phyloP scores from a whole-genome alignment of 805 yeast genomes.

The Barnettozyma vustinii region DNA sequence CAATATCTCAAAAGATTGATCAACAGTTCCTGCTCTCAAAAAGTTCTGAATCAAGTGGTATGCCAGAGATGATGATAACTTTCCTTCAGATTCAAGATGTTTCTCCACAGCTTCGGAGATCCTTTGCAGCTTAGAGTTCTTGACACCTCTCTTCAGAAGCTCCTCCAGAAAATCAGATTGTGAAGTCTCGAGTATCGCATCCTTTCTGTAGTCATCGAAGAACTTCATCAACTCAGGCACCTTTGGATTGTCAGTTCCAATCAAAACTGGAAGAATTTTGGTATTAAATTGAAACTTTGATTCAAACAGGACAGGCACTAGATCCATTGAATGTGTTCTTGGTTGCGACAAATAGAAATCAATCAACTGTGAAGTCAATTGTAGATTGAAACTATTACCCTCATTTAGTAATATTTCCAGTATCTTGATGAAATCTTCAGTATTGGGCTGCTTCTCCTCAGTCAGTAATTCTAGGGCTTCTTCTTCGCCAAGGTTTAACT shows the following conservation, averaged over 20 bases:
- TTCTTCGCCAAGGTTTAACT: slow-evolving; percentile 18
- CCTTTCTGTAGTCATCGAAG: slow-evolving; percentile 15
- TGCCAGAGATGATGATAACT: slow-evolving; percentile 21
- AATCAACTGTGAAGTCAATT: slow-evolving; percentile 17
- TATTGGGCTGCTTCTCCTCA: slow-evolving; percentile 23
- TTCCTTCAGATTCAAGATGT: slow-evolving; percentile 8
- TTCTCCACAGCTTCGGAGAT: slow-evolving; percentile 12
- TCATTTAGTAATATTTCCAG: slow-evolving; percentile 23
- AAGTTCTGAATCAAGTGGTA: slow-evolving; percentile 25
- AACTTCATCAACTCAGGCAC: slow-evolving; percentile 15
- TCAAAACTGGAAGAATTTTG: slow-evolving; percentile 21
- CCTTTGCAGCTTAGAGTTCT: slow-evolving; percentile 13
- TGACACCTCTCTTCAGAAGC: slow-evolving; percentile 11
- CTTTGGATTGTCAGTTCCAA: slow-evolving; percentile 11
- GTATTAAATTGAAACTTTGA: slow-evolving; percentile 23
- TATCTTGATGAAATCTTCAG: slow-evolving; percentile 23
- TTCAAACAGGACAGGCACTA: slow-evolving; percentile 18
- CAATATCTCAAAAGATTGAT: slow-evolving; percentile 30
- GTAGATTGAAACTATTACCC: background rate
- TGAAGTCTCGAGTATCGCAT: slow-evolving; percentile 13
- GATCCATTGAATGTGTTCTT: slow-evolving; percentile 13
- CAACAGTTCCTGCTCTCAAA: slow-evolving; percentile 19
- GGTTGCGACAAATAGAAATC: slow-evolving; percentile 22
- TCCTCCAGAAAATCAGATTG: slow-evolving; percentile 19
- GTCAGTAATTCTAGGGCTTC: slow-evolving; percentile 28